phyloP scores from a whole-genome alignment of 2,329 filamentous ascomycete genomes.

The Colletotrichum sp. region DNA sequence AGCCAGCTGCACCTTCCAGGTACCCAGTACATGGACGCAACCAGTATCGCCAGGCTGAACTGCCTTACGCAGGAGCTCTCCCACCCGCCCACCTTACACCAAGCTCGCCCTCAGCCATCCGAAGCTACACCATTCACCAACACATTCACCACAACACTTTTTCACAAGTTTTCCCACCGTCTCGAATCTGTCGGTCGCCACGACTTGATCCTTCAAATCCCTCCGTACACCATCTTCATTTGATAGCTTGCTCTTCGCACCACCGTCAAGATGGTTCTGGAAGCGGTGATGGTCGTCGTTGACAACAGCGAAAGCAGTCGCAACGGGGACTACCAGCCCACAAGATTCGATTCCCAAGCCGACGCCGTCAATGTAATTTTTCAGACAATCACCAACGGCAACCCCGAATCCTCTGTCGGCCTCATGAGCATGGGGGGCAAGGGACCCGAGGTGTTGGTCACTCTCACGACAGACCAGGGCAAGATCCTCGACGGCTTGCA shows the following conservation, averaged over 20 bases:
- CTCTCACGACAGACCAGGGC: constrained; percentile 93
- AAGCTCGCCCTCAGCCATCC: constrained; percentile 27
- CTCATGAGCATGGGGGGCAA: constrained; percentile 99
- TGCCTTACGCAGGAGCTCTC: constrained; percentile 42
- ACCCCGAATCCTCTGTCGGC: constrained; percentile 96
- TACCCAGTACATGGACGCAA: constrained; percentile 10
- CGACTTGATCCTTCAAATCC: neutral
- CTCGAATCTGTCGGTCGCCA: neutral
- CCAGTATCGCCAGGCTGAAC: constrained; percentile 46
- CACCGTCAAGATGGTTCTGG: constrained; percentile 85
- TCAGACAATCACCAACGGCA: constrained; percentile 91
- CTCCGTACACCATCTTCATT: neutral
- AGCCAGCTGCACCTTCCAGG: neutral
- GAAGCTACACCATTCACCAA: constrained; percentile 17
- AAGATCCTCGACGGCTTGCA: constrained; percentile 93
- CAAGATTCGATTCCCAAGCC: constrained; percentile 93
- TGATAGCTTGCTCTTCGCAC: constrained; percentile 11
- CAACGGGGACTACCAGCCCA: constrained; percentile 92
- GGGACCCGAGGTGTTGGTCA: constrained; percentile 96
- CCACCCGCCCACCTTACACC: constrained; percentile 24
- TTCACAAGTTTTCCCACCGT: neutral
- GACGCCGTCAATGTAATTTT: constrained; percentile 96
- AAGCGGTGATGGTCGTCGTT: constrained; percentile 99
- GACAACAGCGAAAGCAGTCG: constrained; percentile 99
- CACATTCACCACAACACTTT: neutral